These are phyloP conservation scores for Schwanniomyces occidentalis DNA, from an alignment of 805 yeast species.

Conservation along the genomic window DNA sequence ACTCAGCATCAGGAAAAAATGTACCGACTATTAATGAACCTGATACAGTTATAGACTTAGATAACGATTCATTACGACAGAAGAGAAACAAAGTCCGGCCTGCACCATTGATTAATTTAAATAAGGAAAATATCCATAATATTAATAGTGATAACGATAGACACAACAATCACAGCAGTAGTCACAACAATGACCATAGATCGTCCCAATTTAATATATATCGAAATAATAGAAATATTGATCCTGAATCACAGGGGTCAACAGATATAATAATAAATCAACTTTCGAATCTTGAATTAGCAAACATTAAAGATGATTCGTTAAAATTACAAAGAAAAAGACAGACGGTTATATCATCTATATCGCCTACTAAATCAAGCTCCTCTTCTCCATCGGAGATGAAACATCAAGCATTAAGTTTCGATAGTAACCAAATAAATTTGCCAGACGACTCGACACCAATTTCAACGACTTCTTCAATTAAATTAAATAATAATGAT, in stretches of 20 bases:
- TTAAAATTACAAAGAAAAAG: slow-evolving; percentile 22
- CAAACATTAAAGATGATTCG: slow-evolving; percentile 1
- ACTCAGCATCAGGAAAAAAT: slow-evolving; percentile 10
- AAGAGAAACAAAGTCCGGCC: slow-evolving; percentile 26
- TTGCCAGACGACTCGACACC: slow-evolving; percentile 25
- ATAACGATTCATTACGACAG: slow-evolving; percentile 14
- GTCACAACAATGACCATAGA: not conserved
- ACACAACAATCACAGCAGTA: too few species aligned
- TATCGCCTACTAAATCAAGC: slow-evolving; percentile 40
- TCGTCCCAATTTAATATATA: slow-evolving; percentile 11
- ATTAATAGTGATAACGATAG: not conserved
- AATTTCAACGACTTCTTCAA: slow-evolving; percentile 31
- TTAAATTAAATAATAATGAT: slow-evolving; percentile 52
- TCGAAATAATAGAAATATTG: slow-evolving; percentile 20
- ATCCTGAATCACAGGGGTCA: slow-evolving; percentile 23
- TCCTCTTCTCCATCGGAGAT: slow-evolving; percentile 18
- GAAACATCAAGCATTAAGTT: slow-evolving; percentile 2
- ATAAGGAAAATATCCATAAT: slow-evolving; percentile 5
- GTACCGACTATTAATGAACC: slow-evolving; percentile 5
- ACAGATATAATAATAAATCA: slow-evolving; percentile 26
- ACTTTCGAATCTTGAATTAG: slow-evolving; percentile 25
- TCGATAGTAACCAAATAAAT: slow-evolving; percentile 1
- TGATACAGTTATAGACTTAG: slow-evolving; percentile 7
- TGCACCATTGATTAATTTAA: slow-evolving; percentile 29
- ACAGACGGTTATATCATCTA: slow-evolving; percentile 43